These are phyloP conservation scores for Spencermartinsiella ligniputridi DNA, from an alignment of 1,139 yeast species.

Conservation along the genomic window DNA sequence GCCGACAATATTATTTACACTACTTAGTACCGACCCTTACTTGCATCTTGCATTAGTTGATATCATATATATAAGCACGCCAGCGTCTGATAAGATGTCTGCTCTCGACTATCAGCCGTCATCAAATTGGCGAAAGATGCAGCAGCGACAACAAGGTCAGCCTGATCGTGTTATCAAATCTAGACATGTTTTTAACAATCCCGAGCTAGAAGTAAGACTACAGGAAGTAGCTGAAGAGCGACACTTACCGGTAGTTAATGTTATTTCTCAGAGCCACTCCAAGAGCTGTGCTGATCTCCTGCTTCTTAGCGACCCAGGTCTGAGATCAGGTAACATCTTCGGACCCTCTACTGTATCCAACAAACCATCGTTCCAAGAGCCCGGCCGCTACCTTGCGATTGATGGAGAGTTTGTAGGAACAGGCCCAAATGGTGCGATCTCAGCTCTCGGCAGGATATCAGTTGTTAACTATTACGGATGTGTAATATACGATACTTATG, in stretches of 20 bases:
- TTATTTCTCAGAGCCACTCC: background rate
- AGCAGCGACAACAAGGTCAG: too few relatives aligned
- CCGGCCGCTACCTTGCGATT: slow-evolving; percentile 74
- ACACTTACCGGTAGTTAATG: background rate
- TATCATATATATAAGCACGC: too few relatives aligned
- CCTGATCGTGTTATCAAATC: too few relatives aligned
- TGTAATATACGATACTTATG: slow-evolving; percentile 66
- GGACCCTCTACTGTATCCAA: background rate
- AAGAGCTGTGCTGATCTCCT: background rate
- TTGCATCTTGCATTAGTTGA: too few relatives aligned
- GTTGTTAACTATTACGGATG: slow-evolving; percentile 79
- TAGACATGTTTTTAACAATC: too few relatives aligned
- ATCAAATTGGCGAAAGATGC: slow-evolving; percentile 5
- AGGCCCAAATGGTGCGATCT: slow-evolving; percentile 63
- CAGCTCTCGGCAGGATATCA: slow-evolving; percentile 82
- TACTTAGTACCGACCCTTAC: too few relatives aligned
- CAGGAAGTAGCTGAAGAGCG: background rate
- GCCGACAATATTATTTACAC: too few relatives aligned
- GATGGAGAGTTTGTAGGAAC: slow-evolving; percentile 96
- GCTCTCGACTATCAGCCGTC: background rate
- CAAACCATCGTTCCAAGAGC: background rate
- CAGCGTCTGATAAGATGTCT: too few relatives aligned
- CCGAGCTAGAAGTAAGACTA: background rate
- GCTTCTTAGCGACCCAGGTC: background rate
- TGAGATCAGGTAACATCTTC: background rate